These are phyloP conservation scores for Sclerotinia spermophila DNA, from an alignment of 2,329 filamentous ascomycete genomes.

Conservation along the genomic window DNA sequence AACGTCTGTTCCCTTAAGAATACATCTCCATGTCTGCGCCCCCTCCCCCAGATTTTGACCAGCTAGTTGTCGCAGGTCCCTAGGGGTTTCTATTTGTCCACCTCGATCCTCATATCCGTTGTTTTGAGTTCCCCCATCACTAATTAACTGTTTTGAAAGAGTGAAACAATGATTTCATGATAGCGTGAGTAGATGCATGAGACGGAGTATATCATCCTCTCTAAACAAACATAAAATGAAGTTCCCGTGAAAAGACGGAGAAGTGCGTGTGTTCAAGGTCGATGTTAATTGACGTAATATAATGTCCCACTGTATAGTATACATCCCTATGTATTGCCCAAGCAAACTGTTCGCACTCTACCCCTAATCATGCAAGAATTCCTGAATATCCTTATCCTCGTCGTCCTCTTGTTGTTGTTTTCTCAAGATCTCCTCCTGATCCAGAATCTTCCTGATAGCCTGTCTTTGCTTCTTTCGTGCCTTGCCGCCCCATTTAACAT, in stretches of 20 bases:
- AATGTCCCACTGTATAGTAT: background rate
- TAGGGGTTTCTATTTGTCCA: conserved; percentile 18
- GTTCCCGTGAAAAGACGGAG: background rate
- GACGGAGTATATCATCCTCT: background rate
- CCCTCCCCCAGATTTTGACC: conserved; percentile 17
- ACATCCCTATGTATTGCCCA: background rate
- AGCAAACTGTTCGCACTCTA: background rate
- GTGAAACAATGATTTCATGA: background rate
- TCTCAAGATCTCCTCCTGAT: conserved; percentile 54
- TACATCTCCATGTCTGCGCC: background rate
- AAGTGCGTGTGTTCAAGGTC: background rate
- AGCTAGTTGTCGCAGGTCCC: conserved; percentile 27
- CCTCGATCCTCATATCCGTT: background rate
- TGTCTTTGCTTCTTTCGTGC: conserved; percentile 65
- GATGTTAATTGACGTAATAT: conserved; percentile 18
- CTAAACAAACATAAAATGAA: background rate
- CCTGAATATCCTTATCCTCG: conserved; percentile 71
- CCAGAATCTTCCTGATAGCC: conserved; percentile 62
- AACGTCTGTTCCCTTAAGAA: background rate
- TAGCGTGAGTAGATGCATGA: background rate
- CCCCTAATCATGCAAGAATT: conserved; percentile 58
- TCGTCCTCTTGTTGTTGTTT: conserved; percentile 58
- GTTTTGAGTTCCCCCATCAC: background rate
- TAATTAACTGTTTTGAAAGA: background rate
- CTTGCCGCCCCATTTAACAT: conserved; percentile 62